phyloP scores from a whole-genome alignment of 768 basidiomycete genomes.

The Coprinellus aureogranulatus region DNA sequence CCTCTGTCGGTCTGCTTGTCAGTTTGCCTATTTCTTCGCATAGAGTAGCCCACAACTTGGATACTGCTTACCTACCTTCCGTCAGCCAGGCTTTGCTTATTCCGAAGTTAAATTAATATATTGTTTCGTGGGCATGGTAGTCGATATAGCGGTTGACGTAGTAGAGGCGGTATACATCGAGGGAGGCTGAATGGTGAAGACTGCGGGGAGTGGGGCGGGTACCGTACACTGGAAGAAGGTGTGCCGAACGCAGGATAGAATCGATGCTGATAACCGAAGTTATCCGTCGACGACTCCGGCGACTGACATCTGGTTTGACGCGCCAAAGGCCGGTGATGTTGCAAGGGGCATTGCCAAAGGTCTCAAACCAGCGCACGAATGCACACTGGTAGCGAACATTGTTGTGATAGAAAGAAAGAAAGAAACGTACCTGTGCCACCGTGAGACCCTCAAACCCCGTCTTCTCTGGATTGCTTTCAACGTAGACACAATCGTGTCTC shows the following conservation, averaged over 20 bases:
- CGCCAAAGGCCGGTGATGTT: slow-evolving; percentile 20
- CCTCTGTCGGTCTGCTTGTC: no score
- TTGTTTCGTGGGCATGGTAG: slow-evolving; percentile 22
- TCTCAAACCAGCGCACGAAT: slow-evolving; percentile 28
- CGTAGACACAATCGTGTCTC: slow-evolving; percentile 22
- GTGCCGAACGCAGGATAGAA: background rate
- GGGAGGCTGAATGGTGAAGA: slow-evolving; percentile 8
- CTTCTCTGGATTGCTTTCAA: slow-evolving; percentile 8
- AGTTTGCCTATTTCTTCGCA: no score
- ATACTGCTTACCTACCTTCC: no score
- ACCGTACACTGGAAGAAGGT: background rate
- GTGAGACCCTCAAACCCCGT: slow-evolving; percentile 22
- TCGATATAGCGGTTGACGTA: slow-evolving; percentile 30
- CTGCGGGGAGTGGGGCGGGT: background rate
- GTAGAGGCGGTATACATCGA: slow-evolving; percentile 22
- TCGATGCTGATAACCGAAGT: slow-evolving; percentile 11
- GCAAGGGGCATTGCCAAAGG: slow-evolving; percentile 17
- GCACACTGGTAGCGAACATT: slow-evolving; percentile 22
- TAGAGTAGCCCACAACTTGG: no score
- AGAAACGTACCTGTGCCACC: slow-evolving; percentile 21
- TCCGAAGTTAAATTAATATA: background rate
- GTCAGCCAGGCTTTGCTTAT: no score
- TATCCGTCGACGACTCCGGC: background rate
- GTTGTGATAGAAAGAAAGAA: slow-evolving; percentile 23
- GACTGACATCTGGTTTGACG: slow-evolving; percentile 4